These are phyloP conservation scores for Fusarium pseudonygamai DNA, from an alignment of 2,329 filamentous ascomycete genomes.

Conservation along the genomic window DNA sequence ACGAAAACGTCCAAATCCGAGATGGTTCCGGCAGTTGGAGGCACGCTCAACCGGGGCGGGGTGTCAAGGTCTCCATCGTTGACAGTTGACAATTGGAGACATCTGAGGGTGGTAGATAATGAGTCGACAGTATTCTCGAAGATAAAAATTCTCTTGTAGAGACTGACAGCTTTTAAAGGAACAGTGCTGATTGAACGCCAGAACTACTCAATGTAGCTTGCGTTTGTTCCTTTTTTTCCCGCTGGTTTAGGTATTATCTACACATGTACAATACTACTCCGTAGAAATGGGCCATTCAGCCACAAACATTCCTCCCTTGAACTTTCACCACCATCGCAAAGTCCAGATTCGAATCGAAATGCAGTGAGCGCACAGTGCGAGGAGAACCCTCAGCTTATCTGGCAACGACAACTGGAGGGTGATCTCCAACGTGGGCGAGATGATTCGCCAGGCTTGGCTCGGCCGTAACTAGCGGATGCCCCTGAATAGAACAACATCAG, in stretches of 20 bases:
- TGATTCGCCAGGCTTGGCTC: slow-evolving; percentile 46
- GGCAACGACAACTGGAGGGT: slow-evolving; percentile 2
- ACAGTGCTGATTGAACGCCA: not conserved
- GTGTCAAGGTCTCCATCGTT: not conserved
- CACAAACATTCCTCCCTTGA: slow-evolving; percentile 26
- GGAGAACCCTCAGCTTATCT: slow-evolving; percentile 31
- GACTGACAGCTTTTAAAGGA: not conserved
- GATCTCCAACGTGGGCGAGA: slow-evolving; percentile 47
- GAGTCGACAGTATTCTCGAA: not conserved
- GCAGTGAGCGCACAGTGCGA: slow-evolving; percentile 34
- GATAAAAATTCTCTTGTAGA: not conserved
- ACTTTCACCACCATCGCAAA: slow-evolving; percentile 15
- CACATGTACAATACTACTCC: not conserved
- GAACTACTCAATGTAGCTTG: not conserved
- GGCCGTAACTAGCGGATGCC: slow-evolving; percentile 16
- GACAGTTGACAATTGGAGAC: not conserved
- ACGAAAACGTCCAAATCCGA: slow-evolving; percentile 11
- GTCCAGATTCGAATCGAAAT: not conserved
- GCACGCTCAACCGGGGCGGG: not conserved
- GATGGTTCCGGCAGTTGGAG: slow-evolving; percentile 6
- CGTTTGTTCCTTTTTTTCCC: not conserved
- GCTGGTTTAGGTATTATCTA: not conserved
- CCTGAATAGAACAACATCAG: slow-evolving; percentile 40
- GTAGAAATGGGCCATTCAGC: not conserved
- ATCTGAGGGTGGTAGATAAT: not conserved